A percentile compares a stretch with the other conserved stretches of the same genome.
These are phyloP conservation scores for Clavispora vitiphila DNA, from an alignment of 805 yeast genomes.

Conservation along the genomic window DNA sequence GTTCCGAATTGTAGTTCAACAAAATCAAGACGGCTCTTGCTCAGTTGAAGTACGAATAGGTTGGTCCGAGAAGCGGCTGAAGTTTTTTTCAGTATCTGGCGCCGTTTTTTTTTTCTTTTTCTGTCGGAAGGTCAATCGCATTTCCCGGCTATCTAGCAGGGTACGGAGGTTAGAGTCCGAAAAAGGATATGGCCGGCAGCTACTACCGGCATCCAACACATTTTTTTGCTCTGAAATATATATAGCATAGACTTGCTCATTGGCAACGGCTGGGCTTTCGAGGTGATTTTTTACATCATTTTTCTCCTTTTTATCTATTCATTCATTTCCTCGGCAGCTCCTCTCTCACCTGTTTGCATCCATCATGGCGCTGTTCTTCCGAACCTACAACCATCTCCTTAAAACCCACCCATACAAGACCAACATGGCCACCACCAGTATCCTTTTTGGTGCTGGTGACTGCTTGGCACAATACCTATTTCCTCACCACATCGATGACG, in stretches of 20 bases:
- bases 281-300: background rate
- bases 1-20: too few relatives aligned
- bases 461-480: constrained; percentile 36
- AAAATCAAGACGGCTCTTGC: too few relatives aligned
- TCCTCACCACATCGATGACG: constrained; percentile 24
- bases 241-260: background rate
- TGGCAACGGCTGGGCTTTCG: background rate
- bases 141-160: background rate
- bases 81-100: too few relatives aligned
- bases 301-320: background rate
- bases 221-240: background rate
- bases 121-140: background rate
- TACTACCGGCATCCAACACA: background rate
- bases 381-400: constrained; percentile 24
- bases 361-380: constrained; percentile 13
- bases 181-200: constrained; percentile 1
- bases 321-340: background rate
- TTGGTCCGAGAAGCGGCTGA: background rate
- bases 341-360: background rate
- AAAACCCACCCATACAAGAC: constrained; percentile 46
- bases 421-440: constrained; percentile 51
- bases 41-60: too few relatives aligned
- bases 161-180: constrained; percentile 1
- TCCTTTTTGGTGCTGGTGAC: constrained; percentile 40
- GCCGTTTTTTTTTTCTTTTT: background rate